Conservation (phyloP, 306 rosid species). For the Sicyos baderoa region DNA sequence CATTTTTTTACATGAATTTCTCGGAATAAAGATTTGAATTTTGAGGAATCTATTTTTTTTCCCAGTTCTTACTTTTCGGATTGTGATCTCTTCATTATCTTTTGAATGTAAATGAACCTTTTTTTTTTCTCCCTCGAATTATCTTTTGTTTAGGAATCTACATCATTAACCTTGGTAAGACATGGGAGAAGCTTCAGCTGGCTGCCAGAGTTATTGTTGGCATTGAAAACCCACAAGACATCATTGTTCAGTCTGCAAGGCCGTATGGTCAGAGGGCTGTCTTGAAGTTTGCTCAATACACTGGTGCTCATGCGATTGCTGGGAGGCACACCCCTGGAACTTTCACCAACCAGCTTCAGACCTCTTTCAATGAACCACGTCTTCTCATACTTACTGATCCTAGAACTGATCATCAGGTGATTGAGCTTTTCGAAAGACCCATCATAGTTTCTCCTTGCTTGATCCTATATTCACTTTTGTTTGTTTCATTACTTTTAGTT, state of each 20-base stretch:
- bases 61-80: neutral
- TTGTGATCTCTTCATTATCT: neutral
- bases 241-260: slow-evolving; percentile 83
- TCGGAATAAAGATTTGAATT: neutral
- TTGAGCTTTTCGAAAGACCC: neutral
- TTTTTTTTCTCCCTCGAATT: neutral
- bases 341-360: slow-evolving; percentile 76
- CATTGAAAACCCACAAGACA: slow-evolving; percentile 78
- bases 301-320: slow-evolving; percentile 83
- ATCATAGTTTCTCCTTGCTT: neutral
- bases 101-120: neutral
- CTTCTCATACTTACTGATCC: slow-evolving; percentile 87
- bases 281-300: slow-evolving; percentile 79
- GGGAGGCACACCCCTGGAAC: slow-evolving; percentile 95
- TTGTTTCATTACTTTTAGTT: neutral
- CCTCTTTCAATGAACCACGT: slow-evolving; percentile 81
- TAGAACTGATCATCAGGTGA: slow-evolving; percentile 86
- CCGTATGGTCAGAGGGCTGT: slow-evolving; percentile 94
- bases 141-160: slow-evolving; percentile 43
- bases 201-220: slow-evolving; percentile 85
- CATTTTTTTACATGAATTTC: neutral
- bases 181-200: slow-evolving; percentile 80
- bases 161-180: slow-evolving; percentile 72
- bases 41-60: neutral
- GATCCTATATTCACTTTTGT: neutral